phyloP scores from a whole-genome alignment of 495 filamentous ascomycete species.

The Penicillium crystallinum region DNA sequence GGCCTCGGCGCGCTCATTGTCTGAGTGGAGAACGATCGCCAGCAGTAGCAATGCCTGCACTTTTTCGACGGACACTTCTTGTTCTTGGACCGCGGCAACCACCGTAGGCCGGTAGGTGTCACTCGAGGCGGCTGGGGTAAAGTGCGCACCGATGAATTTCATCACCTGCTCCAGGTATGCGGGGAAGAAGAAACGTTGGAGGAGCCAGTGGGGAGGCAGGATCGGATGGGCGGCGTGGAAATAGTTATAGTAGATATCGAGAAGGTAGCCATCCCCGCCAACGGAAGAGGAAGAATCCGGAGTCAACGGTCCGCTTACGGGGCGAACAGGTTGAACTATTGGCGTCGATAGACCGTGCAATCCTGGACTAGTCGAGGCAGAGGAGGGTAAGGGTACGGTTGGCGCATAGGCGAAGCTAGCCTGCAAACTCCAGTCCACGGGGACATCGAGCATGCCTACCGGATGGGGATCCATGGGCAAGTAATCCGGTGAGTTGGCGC shows the following conservation, averaged over 20 bases:
- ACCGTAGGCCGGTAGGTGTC: constrained; percentile 39
- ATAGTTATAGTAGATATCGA: constrained; percentile 44
- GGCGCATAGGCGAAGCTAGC: constrained; percentile 21
- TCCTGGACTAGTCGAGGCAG: constrained; percentile 23
- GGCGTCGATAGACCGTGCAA: constrained; percentile 17
- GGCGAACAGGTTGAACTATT: constrained; percentile 14
- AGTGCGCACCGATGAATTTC: constrained; percentile 45
- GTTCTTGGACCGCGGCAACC: constrained; percentile 30
- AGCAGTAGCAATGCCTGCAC: constrained; percentile 75
- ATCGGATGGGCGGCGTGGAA: constrained; percentile 45
- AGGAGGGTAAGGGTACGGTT: constrained; percentile 20
- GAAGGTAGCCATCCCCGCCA: constrained; percentile 36
- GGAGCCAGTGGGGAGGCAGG: constrained; percentile 32
- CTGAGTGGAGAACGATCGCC: constrained; percentile 72
- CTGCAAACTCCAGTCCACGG: constrained; percentile 30
- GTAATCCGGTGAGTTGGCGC: constrained; percentile 36
- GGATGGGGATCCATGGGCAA: constrained; percentile 17
- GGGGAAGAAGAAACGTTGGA: constrained; percentile 28
- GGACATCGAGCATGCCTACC: constrained; percentile 20
- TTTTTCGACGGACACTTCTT: constrained; percentile 35
- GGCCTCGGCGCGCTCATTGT: constrained; percentile 61
- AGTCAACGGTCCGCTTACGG: constrained; percentile 29
- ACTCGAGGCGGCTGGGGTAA: constrained; percentile 35
- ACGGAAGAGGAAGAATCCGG: constrained; percentile 38
- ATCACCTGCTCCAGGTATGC: constrained; percentile 41